phyloP scores from a whole-genome alignment of 2,329 filamentous ascomycete genomes.

The Metarhizium rileyi region DNA sequence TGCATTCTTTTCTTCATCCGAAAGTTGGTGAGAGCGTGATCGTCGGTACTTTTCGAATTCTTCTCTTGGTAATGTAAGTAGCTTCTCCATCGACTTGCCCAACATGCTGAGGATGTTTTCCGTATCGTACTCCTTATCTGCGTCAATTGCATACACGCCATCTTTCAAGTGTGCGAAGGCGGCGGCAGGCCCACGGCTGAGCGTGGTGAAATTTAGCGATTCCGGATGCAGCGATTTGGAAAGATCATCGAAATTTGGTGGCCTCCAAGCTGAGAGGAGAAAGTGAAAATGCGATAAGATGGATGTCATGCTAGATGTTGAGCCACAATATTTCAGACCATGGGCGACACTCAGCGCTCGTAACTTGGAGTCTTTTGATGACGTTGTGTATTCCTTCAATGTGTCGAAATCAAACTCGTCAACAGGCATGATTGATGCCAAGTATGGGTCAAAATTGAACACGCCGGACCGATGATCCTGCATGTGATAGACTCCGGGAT shows the following conservation, averaged over 20 bases:
- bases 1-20: constrained; percentile 60
- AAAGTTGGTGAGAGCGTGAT: constrained; percentile 55
- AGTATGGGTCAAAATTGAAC: constrained; percentile 94
- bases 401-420: constrained; percentile 86
- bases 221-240: constrained; percentile 57
- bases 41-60: constrained; percentile 81
- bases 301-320: constrained; percentile 92
- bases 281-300: constrained; percentile 87
- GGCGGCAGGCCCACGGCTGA: constrained; percentile 65
- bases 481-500: constrained; percentile 82
- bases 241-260: constrained; percentile 54
- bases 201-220: constrained; percentile 56
- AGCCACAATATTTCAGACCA: constrained; percentile 77
- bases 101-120: constrained; percentile 85
- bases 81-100: constrained; percentile 93
- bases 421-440: constrained; percentile 87
- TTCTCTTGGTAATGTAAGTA: constrained; percentile 72
- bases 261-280: constrained; percentile 75
- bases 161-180: constrained; percentile 76
- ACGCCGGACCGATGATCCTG: constrained; percentile 81
- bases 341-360: constrained; percentile 56
- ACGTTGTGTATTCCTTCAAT: constrained; percentile 80
- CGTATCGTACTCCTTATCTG: constrained; percentile 82
- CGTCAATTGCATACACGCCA: constrained; percentile 87
- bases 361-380: constrained; percentile 70